A percentile compares a stretch with the other conserved stretches of the same genome.
phyloP scores from a whole-genome alignment of 331 rosid species.

The Stylosanthes scabra region DNA sequence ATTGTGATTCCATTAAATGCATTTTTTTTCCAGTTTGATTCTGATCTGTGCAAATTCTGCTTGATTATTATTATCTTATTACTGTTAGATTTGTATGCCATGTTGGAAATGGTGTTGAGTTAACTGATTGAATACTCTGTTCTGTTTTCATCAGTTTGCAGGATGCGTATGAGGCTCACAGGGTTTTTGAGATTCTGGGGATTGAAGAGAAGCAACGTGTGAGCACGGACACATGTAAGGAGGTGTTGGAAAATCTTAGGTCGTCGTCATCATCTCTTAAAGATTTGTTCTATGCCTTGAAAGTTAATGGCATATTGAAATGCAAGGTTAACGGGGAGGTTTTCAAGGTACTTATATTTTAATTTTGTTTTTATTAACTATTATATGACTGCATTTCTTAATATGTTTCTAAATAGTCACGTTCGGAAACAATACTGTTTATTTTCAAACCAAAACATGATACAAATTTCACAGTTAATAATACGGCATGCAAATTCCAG shows the following conservation, averaged over 20 bases:
- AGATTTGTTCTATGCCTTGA: constrained; percentile 78
- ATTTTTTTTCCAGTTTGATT: not conserved
- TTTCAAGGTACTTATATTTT: constrained; percentile 59
- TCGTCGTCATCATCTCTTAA: constrained; percentile 62
- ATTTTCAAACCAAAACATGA: not conserved
- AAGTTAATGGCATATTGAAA: constrained; percentile 69
- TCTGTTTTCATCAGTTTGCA: constrained; percentile 65
- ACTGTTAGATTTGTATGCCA: constrained; percentile 2
- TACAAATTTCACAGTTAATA: not conserved
- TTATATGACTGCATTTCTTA: constrained; percentile 14
- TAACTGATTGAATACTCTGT: constrained; percentile 27
- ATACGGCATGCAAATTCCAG: not conserved
- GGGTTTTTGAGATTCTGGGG: constrained; percentile 76
- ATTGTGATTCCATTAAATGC: not conserved
- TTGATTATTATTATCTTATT: not conserved
- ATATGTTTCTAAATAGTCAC: not conserved
- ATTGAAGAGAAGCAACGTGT: constrained; percentile 62
- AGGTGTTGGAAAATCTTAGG: constrained; percentile 67
- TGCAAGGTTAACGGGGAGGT: constrained; percentile 59
- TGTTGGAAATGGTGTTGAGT: not conserved
- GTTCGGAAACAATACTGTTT: not conserved
- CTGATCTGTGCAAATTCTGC: constrained; percentile 10
- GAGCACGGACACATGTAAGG: constrained; percentile 54
- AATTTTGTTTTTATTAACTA: not conserved
- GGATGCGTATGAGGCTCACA: constrained; percentile 75